phyloP scores from a whole-genome alignment of 306 rosid species.

The Prunus armeniaca region DNA sequence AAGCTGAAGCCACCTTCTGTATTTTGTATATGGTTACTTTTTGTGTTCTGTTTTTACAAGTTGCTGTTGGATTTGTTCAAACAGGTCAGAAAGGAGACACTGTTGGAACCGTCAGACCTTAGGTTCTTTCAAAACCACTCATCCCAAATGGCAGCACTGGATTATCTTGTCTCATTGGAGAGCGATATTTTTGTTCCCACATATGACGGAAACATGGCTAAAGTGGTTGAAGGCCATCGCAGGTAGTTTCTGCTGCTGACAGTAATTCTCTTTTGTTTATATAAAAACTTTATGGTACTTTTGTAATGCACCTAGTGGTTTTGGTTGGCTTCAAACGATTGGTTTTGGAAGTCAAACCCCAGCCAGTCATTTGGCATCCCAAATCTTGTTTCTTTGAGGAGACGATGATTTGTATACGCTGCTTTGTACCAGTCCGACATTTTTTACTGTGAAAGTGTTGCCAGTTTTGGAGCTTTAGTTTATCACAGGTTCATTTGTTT shows the following conservation, averaged over 20 bases:
- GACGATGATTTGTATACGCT: background rate
- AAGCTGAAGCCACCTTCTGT: slow-evolving; percentile 13
- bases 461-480: slow-evolving; percentile 1
- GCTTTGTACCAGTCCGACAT: background rate
- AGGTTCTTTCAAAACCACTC: slow-evolving; percentile 90
- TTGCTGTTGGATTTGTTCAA: slow-evolving; percentile 24
- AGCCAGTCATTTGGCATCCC: background rate
- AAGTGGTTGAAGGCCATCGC: slow-evolving; percentile 99
- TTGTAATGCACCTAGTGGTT: background rate
- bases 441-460: background rate
- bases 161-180: slow-evolving; percentile 92
- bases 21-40: slow-evolving; percentile 15
- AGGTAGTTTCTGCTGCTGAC: slow-evolving; percentile 46
- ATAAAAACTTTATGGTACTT: background rate
- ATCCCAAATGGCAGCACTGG: slow-evolving; percentile 98
- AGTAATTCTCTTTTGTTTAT: background rate
- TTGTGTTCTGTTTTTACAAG: slow-evolving; percentile 6
- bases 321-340: background rate
- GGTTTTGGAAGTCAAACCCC: background rate
- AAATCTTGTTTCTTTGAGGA: background rate
- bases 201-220: slow-evolving; percentile 99
- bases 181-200: slow-evolving; percentile 98
- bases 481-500: background rate
- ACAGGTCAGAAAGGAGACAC: slow-evolving; percentile 95
- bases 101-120: slow-evolving; percentile 80